Evolutionary conservation across 345 rosid genomes (phyloP), one percentile per base, ranked within the genome.

Genomic region (Moricandia moricandioides): DNA sequence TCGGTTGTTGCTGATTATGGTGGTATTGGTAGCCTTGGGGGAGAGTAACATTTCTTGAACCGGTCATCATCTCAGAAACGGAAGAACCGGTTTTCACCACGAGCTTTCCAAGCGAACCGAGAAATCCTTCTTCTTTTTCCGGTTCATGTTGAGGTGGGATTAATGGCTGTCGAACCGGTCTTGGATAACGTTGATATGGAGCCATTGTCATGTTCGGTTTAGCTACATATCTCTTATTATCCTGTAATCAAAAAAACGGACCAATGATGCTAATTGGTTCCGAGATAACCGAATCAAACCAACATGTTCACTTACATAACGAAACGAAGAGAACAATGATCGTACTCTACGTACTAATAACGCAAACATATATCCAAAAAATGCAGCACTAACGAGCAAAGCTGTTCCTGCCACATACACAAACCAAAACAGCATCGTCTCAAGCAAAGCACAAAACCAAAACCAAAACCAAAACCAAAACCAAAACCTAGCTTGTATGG

Each of bases 291-390:
- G 1, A 24, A 61, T 7, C 9, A 16, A 39, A 9, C 56, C 24
- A 16, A 49, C 0, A 7, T 1, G 18, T 49, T 18, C 24, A 79
- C 96, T 85, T 73, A 88, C 99, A 57, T 78, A 57, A 35, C 65
- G 74, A 7, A 86, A 80, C 13, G 84, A 83, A 67, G 96, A 88
- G 78, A 91, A 92, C 72, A 91, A 66, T 1, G 83, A 67, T 70
- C 78, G 87, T 47, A 89, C 84, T 79, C 91, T 74, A 29, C 84
- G 87, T 74, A 89, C 92, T 82, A 95, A 86, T 83, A 92, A 67
- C 13, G 99, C 98, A 39, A 95, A 74, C 92, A 95, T 88, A 74
- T 92, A 95, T 35, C 97, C 99, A 39, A 89, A 88, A 83, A 95
- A 89, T 45, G 60, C 92, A 59, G 96, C 91, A 11, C 85, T 91